Percentiles rank a stretch among this genome's conserved stretches.
Conservation (phyloP, 2,329 filamentous ascomycete species). For the Colletotrichum camelliae region DNA sequence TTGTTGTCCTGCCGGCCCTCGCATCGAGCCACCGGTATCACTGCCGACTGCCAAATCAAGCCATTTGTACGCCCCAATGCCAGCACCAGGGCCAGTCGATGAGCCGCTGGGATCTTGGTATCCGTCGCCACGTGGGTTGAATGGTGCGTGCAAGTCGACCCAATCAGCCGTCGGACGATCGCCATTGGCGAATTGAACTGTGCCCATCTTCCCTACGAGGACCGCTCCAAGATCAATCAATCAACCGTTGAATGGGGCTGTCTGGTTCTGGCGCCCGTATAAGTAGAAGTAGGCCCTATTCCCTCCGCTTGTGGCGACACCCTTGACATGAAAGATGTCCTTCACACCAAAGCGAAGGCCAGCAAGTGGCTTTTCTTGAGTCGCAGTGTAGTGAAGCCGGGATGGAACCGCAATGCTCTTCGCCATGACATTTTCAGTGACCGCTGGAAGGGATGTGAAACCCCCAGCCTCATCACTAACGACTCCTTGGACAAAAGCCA, state of each 20-base stretch:
- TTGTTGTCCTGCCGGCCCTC: slow-evolving; percentile 40
- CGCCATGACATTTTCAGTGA: not conserved
- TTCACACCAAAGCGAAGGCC: slow-evolving; percentile 60
- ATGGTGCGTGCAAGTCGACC: slow-evolving; percentile 30
- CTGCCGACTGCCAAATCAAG: slow-evolving; percentile 27
- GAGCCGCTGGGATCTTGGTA: slow-evolving; percentile 27
- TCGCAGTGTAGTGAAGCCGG: slow-evolving; percentile 51
- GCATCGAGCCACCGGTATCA: slow-evolving; percentile 23
- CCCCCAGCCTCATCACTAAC: not conserved
- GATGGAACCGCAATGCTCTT: slow-evolving; percentile 47
- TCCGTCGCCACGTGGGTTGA: slow-evolving; percentile 33
- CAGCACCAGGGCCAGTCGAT: slow-evolving; percentile 25
- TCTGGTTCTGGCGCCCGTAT: slow-evolving; percentile 50
- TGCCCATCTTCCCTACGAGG: slow-evolving; percentile 49
- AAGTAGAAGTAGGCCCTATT: slow-evolving; percentile 61
- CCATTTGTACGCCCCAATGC: slow-evolving; percentile 27
- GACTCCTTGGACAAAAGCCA: not conserved
- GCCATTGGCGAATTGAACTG: slow-evolving; percentile 45
- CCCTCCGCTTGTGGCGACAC: slow-evolving; percentile 56
- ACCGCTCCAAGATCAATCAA: slow-evolving; percentile 61
- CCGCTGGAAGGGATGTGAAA: not conserved
- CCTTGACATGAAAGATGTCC: slow-evolving; percentile 60
- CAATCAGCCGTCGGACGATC: slow-evolving; percentile 51
- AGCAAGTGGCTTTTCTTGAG: slow-evolving; percentile 47
- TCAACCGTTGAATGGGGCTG: slow-evolving; percentile 57